These are phyloP conservation scores for Fusarium tuaranense DNA, from an alignment of 2,329 filamentous ascomycete species.

Conservation along the genomic window DNA sequence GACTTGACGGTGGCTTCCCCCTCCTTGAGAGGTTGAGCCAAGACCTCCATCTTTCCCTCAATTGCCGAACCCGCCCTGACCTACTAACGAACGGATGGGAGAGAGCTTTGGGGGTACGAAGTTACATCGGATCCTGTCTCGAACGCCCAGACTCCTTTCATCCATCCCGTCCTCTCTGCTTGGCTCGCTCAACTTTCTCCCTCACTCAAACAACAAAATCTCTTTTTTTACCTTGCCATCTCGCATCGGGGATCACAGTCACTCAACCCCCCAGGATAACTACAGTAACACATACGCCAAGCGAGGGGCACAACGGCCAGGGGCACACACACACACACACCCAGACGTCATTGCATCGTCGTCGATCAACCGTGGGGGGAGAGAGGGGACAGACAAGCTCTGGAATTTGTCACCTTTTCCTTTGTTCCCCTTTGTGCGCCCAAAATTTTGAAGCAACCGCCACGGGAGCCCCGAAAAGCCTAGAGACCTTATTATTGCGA, in stretches of 20 bases:
- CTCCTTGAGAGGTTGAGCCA: neutral
- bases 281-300: neutral
- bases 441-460: neutral
- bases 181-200: neutral
- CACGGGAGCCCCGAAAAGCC: conserved; percentile 13
- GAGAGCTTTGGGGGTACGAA: neutral
- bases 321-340: neutral
- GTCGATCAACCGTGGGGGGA: conserved; percentile 9
- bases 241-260: neutral
- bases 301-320: conserved; percentile 9
- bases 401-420: conserved; percentile 17
- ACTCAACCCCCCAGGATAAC: neutral
- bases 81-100: neutral
- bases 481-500: neutral
- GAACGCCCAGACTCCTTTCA: neutral
- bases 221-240: neutral
- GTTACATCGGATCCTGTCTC: neutral
- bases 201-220: neutral
- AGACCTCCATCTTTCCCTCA: neutral
- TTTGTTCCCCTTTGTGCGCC: conserved; percentile 20
- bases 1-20: conserved; percentile 6
- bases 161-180: neutral
- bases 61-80: conserved; percentile 5
- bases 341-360: neutral
- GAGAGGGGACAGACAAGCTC: neutral